These are phyloP conservation scores for Tricholomella constricta DNA, from an alignment of 768 basidiomycete species.

Conservation along the genomic window DNA sequence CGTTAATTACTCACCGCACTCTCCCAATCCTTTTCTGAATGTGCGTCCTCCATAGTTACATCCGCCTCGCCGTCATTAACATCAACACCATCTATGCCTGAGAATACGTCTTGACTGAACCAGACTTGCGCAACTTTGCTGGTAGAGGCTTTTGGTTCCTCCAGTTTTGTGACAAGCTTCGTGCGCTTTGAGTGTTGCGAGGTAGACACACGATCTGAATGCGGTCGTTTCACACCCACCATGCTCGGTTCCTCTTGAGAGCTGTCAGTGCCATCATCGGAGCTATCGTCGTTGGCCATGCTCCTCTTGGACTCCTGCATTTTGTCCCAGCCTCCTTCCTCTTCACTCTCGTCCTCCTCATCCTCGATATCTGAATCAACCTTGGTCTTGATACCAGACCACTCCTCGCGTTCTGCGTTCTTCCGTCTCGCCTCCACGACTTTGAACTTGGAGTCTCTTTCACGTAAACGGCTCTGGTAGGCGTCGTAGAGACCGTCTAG, in stretches of 20 bases:
- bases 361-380: conserved; percentile 26
- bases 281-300: conserved; percentile 55
- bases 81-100: conserved; percentile 53
- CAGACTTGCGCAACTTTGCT: conserved; percentile 79
- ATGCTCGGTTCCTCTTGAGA: conserved; percentile 10
- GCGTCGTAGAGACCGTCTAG: conserved; percentile 87
- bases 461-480: conserved; percentile 78
- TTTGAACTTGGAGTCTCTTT: conserved; percentile 86
- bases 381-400: conserved; percentile 67
- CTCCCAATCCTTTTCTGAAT: conserved; percentile 23
- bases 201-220: conserved; percentile 21
- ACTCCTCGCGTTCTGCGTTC: conserved; percentile 76
- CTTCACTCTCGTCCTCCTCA: conserved; percentile 44
- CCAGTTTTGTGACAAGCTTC: conserved; percentile 52
- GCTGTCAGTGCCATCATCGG: conserved; percentile 44
- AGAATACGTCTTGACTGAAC: conserved; percentile 94
- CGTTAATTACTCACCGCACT: conserved; percentile 12
- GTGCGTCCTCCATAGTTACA: conserved; percentile 16
- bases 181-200: conserved; percentile 47
- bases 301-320: conserved; percentile 57
- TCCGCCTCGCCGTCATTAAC: conserved; percentile 30
- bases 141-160: conserved; percentile 34
- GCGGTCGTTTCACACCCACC: conserved; percentile 46
- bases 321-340: conserved; percentile 72
- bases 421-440: conserved; percentile 76